Percentiles rank a stretch among this genome's conserved stretches.
Evolutionary conservation across 2,329 filamentous ascomycete species (phyloP).

Genomic region (Nemania sp.): DNA sequence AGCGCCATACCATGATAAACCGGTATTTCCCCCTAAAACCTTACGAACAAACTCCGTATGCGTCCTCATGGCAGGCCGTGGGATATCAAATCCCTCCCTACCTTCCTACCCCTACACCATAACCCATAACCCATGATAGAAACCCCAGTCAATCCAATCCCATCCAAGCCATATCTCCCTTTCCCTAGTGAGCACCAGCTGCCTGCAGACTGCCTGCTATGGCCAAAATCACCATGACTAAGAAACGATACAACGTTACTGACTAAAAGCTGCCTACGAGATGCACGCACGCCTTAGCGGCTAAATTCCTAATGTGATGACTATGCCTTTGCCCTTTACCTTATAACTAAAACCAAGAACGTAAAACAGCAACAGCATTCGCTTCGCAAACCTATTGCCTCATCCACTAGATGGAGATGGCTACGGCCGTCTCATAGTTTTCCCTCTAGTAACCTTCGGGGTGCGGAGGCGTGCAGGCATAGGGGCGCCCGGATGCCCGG

Average conservation of each 20-base stretch:
- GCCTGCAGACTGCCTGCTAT: background rate
- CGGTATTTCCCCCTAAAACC: no score
- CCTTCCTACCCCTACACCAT: no score
- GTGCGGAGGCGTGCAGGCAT: slow-evolving; percentile 12
- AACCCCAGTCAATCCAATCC: no score
- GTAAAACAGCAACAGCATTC: background rate
- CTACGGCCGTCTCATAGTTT: background rate
- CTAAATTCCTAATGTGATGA: background rate
- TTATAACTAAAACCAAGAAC: background rate
- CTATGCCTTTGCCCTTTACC: no score
- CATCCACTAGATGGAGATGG: no score
- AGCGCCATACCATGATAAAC: no score
- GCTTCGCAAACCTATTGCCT: background rate
- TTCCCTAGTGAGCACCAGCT: background rate
- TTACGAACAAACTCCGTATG: no score
- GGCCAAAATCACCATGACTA: background rate
- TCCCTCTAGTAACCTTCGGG: background rate
- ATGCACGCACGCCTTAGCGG: background rate
- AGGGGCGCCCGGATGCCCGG: slow-evolving; percentile 12
- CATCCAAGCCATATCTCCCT: no score
- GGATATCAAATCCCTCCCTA: no score
- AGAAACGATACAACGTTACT: background rate
- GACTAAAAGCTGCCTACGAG: background rate
- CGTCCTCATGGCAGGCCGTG: no score
- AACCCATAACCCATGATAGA: no score